Conservation (phyloP, 345 rosid genomes). For the Zanthoxylum bungeanum region DNA sequence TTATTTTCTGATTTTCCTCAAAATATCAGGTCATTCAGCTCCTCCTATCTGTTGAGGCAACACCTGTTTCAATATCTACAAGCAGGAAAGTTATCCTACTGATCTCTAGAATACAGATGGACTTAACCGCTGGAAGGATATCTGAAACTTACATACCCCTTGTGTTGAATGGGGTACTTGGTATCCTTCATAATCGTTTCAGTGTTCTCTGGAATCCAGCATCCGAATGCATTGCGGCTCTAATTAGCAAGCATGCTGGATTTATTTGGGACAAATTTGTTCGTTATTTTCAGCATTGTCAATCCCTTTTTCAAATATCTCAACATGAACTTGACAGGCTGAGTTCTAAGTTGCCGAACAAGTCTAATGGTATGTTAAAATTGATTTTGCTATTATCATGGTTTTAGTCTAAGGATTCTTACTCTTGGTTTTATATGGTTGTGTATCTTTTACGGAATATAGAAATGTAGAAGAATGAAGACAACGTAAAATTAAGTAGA, state of each 20-base stretch:
- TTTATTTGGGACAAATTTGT: conserved; percentile 67
- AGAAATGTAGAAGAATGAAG: neutral
- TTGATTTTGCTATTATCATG: neutral
- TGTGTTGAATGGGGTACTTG: conserved; percentile 68
- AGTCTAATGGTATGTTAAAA: conserved; percentile 44
- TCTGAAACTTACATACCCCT: conserved; percentile 47
- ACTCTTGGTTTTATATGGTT: neutral
- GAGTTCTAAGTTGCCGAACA: conserved; percentile 28
- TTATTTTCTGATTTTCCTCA: conserved; percentile 15
- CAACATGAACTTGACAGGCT: conserved; percentile 30
- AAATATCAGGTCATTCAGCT: conserved; percentile 66
- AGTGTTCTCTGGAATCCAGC: conserved; percentile 62
- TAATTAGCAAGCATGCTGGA: conserved; percentile 45
- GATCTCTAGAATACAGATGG: conserved; percentile 60
- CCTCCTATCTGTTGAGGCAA: conserved; percentile 59
- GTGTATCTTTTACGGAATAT: neutral
- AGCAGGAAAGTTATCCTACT: conserved; percentile 57
- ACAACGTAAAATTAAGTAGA: neutral
- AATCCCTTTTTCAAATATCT: conserved; percentile 34
- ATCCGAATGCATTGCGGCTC: conserved; percentile 70
- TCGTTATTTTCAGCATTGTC: conserved; percentile 45
- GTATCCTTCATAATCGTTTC: conserved; percentile 70
- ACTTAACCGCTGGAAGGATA: conserved; percentile 65
- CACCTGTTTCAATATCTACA: conserved; percentile 57
- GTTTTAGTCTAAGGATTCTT: neutral